Conservation (phyloP, 371 early-diverging fungal genomes). For the Mortierella sp. region DNA sequence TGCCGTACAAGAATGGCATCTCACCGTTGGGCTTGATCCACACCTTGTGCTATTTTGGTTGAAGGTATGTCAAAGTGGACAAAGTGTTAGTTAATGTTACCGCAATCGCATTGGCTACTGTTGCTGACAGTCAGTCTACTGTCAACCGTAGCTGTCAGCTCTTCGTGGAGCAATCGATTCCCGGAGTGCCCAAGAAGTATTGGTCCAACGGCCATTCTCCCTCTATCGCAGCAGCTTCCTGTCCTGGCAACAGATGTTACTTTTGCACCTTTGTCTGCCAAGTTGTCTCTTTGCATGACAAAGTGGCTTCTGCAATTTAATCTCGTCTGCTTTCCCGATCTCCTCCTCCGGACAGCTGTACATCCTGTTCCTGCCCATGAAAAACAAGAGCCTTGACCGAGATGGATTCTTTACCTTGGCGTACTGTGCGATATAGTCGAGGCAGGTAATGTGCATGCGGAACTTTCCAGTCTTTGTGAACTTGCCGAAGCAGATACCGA, state of each 20-base stretch:
- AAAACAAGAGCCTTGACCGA: background rate
- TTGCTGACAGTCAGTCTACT: background rate
- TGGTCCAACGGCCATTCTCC: no score
- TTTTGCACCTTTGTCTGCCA: background rate
- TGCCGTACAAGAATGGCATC: constrained; percentile 99
- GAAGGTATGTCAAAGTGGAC: background rate
- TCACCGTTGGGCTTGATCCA: constrained; percentile 99
- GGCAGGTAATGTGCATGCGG: constrained; percentile 93
- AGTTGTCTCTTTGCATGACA: background rate
- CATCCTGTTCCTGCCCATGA: background rate
- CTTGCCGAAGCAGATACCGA: constrained; percentile 98
- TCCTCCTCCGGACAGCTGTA: background rate
- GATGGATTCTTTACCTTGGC: constrained; percentile 77
- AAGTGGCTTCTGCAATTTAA: no score
- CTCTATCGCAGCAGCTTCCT: no score
- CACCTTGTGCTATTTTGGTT: constrained; percentile 81
- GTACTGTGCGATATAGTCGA: constrained; percentile 95
- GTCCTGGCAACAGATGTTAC: no score
- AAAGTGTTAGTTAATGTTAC: background rate
- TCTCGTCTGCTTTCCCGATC: background rate
- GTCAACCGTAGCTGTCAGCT: background rate
- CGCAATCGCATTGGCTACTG: background rate
- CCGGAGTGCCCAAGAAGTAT: no score
- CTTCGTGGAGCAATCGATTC: no score
- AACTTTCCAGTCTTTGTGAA: constrained; percentile 99